phyloP scores from a whole-genome alignment of 768 basidiomycete species.

The Fomitopsis pulvina region DNA sequence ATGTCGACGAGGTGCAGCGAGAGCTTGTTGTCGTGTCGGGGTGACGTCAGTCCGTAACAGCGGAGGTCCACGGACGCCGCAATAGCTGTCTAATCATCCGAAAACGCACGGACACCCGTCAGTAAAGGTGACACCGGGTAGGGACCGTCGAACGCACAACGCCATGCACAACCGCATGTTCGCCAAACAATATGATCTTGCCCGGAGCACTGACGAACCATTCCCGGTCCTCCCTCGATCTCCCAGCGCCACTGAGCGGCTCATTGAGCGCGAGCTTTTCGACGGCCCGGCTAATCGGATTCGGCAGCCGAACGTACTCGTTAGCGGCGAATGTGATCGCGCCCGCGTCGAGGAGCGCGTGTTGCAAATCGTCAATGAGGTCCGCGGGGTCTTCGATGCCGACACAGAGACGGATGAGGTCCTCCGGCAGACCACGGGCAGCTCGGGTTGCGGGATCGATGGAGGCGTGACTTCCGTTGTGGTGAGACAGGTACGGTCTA shows the following conservation, averaged over 20 bases:
- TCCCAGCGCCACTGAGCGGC: constrained; percentile 1
- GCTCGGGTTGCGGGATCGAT: constrained; percentile 94
- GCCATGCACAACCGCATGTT: constrained; percentile 98
- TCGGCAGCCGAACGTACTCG: constrained; percentile 41
- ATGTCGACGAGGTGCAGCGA: constrained; percentile 79
- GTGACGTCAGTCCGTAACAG: constrained; percentile 81
- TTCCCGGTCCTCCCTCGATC: constrained; percentile 37
- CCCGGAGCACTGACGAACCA: constrained; percentile 95
- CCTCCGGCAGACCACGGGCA: constrained; percentile 96
- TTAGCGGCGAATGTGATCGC: constrained; percentile 58
- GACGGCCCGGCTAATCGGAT: constrained; percentile 51
- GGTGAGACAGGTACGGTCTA: neutral
- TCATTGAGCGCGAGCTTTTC: constrained; percentile 50
- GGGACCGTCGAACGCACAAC: constrained; percentile 53
- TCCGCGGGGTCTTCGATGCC: constrained; percentile 95
- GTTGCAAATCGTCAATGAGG: constrained; percentile 91
- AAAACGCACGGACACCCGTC: constrained; percentile 2
- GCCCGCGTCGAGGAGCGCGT: constrained; percentile 86
- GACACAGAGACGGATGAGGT: constrained; percentile 95
- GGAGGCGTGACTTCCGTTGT: constrained; percentile 74
- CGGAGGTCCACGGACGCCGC: constrained; percentile 94
- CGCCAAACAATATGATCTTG: constrained; percentile 96
- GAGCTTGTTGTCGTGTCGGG: constrained; percentile 65
- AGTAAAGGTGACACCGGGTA: neutral
- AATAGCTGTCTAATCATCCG: constrained; percentile 95